A percentile compares a stretch with the other conserved stretches of the same genome.
phyloP scores from a whole-genome alignment of 2,329 filamentous ascomycete species.

The Scopulariopsis brevicaulis region DNA sequence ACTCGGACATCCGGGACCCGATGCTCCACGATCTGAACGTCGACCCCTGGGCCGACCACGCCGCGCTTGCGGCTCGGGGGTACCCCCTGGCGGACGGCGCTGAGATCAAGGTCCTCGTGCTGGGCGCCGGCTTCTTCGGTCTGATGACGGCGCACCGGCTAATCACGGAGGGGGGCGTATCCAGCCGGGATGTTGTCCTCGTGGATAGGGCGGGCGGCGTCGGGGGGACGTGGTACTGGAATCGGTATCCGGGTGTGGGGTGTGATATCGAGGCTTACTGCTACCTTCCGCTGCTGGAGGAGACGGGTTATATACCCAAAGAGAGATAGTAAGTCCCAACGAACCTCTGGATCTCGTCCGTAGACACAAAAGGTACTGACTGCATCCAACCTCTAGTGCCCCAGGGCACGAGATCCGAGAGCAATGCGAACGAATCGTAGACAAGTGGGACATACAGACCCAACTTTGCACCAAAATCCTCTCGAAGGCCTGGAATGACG shows the following conservation, averaged over 20 bases:
- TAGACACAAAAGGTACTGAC: slow-evolving; percentile 30
- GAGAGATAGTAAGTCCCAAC: slow-evolving; percentile 30
- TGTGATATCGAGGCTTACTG: slow-evolving; percentile 49
- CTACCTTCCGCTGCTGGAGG: slow-evolving; percentile 50
- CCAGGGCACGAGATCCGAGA: slow-evolving; percentile 28
- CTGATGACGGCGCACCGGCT: no score
- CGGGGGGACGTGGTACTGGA: slow-evolving; percentile 36
- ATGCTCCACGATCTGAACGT: no score
- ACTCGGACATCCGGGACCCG: no score
- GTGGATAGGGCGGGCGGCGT: no score
- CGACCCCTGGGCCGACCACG: no score
- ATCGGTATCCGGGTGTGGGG: slow-evolving; percentile 20
- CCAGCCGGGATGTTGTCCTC: no score
- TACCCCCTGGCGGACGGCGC: no score
- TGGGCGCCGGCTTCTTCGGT: no score
- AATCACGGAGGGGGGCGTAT: no score
- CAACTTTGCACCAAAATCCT: slow-evolving; percentile 30
- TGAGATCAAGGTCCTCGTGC: no score
- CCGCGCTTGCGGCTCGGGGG: no score
- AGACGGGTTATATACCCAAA: slow-evolving; percentile 45
- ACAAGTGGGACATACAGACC: slow-evolving; percentile 24
- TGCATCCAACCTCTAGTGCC: slow-evolving; percentile 11
- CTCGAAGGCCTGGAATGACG: slow-evolving; percentile 32
- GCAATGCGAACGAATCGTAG: slow-evolving; percentile 28
- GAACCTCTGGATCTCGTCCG: slow-evolving; percentile 29